phyloP scores from a whole-genome alignment of 140 eudicot genomes.

The Anethum foeniculum region DNA sequence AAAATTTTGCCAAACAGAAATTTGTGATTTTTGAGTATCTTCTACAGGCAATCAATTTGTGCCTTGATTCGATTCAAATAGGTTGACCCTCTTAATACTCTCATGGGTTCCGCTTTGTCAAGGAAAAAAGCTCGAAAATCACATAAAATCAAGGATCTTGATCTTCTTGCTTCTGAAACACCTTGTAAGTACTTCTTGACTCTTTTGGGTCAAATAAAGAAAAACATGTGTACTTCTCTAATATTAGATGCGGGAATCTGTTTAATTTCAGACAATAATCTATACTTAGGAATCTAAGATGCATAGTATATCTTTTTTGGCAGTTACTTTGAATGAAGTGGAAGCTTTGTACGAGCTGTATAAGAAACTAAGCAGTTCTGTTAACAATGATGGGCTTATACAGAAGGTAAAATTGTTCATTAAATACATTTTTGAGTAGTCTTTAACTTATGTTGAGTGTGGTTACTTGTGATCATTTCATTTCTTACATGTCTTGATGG shows the following conservation, averaged over 20 bases:
- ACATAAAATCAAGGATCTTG: background rate
- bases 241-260: background rate
- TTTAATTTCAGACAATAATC: background rate
- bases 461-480: background rate
- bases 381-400: conserved; percentile 6
- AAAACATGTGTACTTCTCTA: background rate
- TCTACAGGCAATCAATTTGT: too few species aligned
- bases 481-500: background rate
- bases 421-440: background rate
- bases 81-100: background rate
- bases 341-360: conserved; percentile 7
- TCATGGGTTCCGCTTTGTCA: background rate
- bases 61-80: too few species aligned
- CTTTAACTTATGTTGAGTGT: background rate
- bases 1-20: too few species aligned
- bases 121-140: background rate
- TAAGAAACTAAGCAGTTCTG: background rate
- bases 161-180: conserved; percentile 7
- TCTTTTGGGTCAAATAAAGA: background rate
- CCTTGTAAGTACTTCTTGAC: background rate
- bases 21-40: too few species aligned
- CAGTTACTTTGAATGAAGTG: conserved; percentile 9
- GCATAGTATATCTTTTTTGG: background rate
- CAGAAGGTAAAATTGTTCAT: background rate
- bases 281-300: background rate